Evolutionary conservation across 1,284 basidiomycete genomes (phyloP), one percentile per base, ranked within the genome.

Genomic region (Naganishia liquefaciens): DNA sequence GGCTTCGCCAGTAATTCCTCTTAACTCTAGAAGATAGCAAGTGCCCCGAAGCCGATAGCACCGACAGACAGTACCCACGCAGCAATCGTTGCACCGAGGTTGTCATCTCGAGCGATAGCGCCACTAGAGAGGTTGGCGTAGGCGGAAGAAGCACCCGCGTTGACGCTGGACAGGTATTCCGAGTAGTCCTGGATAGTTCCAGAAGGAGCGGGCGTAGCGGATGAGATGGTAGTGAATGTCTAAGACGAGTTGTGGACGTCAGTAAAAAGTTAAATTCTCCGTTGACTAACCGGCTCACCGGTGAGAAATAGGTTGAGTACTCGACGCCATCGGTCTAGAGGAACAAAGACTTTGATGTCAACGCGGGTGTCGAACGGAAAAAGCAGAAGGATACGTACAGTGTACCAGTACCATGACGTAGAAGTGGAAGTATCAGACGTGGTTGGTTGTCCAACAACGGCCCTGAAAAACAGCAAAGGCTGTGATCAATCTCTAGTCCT

Each of bases 331-430:
- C 49, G 57, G 46, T 60, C 57, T 60, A 15, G 15, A 40, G 7
- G 28, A 50, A 40, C 30, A 25, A 15, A 37, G n/a, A 15, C 13
- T 21, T 10, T n/a, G 40, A 43, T 37, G 21, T 40, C 21, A 42
- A 46, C n/a, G 27, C 15, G 11, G 3, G 40, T 33, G 37, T 9
- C 9, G 5, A 19, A 13, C 23, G 19, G 5, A 27, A 11, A n/a
- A 27, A 11, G 11, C 6, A 30, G 7, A 13, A 19, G 11, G 21
- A 0, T 2, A 60, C 57, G n/a, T 49, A 60, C 57, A n/a, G 57
- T 60, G 47, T 60, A 60, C 57, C 57, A 60, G 57, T 60, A 60
- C 57, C 57, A 60, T 4, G 57, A 60, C 23, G 57, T 60, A 19
- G 57, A 60, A 17, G 57, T 60, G 21, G 30, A 21, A 30, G 57